Base-by-base conservation (phyloP, 805 yeast species). In the Candida gorgasii region DNA sequence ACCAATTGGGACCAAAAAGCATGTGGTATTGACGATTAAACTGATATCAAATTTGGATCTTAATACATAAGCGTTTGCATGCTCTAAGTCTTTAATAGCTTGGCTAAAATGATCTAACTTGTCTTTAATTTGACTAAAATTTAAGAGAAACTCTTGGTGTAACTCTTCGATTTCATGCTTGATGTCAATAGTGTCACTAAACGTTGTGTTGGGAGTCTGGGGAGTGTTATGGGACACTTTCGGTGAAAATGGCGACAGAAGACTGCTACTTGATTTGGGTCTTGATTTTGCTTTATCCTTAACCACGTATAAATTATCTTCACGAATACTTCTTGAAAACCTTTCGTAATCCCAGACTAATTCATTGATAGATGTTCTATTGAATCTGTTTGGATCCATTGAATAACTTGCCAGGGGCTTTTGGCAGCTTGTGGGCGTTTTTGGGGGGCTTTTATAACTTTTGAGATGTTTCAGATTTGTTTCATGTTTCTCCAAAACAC, bases 51-150 rank as follows among this genome's bases (percentile, higher is more conserved):
- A 13, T 13, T 38, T 39, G 5, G 15, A 7, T 23, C 36, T 26
- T 15, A 20, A 30, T 13, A 29, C 15, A 6, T 38, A 5, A 8
- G 8, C n/a, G 12, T 35, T 37, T 12, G 36, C 22, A 18, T 31
- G 40, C 13, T 24, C 31, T 37, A 43, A 34, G 3, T 23, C 32
- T 9, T 22, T 24, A 8, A 43, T 33, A 18, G n/a, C 26, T 17
- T 43, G 40, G n/a, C 31, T 27, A 8, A 39, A 30, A 34, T 29
- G 23, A 35, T 43, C 46, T n/a, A 43, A 28, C 15, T 31, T 24
- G n/a, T 33, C 22, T 14, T 26, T 34, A 16, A 27, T 42, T 15
- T 37, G 31, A 18, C n/a, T 11, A 16, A 24, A 24, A 12, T 35
- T 24, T 5, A 17, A 13, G n/a, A 12, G 8, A 16, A 24, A 24